phyloP scores from a whole-genome alignment of 2,329 filamentous ascomycete species.

The Clonostachys sp. region DNA sequence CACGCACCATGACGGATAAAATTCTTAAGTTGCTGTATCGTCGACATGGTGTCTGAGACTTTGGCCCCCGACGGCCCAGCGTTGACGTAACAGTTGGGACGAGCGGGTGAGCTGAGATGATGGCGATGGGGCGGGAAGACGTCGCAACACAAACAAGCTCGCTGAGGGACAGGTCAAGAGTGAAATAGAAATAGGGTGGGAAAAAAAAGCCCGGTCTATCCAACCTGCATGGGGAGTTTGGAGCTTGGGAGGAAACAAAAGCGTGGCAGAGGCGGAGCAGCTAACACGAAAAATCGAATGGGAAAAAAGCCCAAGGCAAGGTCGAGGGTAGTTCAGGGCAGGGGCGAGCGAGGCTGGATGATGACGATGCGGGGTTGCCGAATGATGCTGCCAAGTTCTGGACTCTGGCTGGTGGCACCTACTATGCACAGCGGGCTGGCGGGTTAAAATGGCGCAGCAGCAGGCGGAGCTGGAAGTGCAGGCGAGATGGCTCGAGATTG shows the following conservation, averaged over 20 bases:
- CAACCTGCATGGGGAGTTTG: too few relatives aligned
- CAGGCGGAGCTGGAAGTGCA: not conserved
- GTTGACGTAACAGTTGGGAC: slow-evolving; percentile 4
- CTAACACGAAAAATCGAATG: not conserved
- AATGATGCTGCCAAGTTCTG: not conserved
- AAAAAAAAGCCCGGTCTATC: not conserved
- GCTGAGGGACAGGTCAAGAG: not conserved
- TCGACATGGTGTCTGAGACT: slow-evolving; percentile 44
- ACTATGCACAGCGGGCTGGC: not conserved
- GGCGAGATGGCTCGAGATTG: not conserved
- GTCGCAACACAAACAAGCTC: not conserved
- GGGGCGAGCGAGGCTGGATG: not conserved
- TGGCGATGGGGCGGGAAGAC: not conserved
- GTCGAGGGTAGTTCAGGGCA: not conserved
- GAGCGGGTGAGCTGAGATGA: not conserved
- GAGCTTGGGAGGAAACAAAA: not conserved
- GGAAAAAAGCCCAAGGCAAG: not conserved
- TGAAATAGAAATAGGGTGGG: not conserved
- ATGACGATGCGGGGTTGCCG: slow-evolving; percentile 4
- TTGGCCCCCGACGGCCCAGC: slow-evolving; percentile 5
- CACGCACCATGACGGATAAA: slow-evolving; percentile 84
- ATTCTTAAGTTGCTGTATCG: slow-evolving; percentile 95
- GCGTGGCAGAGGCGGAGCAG: not conserved
- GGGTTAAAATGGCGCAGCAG: not conserved
- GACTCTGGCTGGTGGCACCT: too few relatives aligned